phyloP scores from a whole-genome alignment of 2,329 filamentous ascomycete species.

The Calonectria naviculata region DNA sequence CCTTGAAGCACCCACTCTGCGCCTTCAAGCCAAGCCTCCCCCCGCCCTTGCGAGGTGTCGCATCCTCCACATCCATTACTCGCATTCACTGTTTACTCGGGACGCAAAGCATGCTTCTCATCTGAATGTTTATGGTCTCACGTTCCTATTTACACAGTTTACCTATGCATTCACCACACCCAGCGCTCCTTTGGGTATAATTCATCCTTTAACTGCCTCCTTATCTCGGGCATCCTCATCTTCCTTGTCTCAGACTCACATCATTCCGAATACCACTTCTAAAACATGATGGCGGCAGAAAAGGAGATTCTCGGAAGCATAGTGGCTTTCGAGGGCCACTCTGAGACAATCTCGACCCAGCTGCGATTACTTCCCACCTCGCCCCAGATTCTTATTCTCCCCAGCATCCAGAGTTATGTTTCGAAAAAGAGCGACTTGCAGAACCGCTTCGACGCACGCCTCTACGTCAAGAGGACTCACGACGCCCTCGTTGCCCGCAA shows the following conservation, averaged over 20 bases:
- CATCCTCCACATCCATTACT: slow-evolving; percentile 7
- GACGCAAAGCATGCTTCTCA: slow-evolving; percentile 21
- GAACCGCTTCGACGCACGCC: slow-evolving; percentile 44
- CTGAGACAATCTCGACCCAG: slow-evolving; percentile 67
- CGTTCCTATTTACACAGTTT: slow-evolving; percentile 21
- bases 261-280: slow-evolving; percentile 28
- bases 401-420: slow-evolving; percentile 61
- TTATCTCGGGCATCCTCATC: slow-evolving; percentile 1
- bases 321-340: slow-evolving; percentile 70
- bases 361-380: slow-evolving; percentile 69
- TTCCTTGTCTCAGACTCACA: slow-evolving; percentile 12
- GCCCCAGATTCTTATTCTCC: slow-evolving; percentile 67
- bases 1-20: slow-evolving; percentile 12
- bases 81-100: not conserved
- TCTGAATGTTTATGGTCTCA: slow-evolving; percentile 23
- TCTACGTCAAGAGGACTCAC: slow-evolving; percentile 62
- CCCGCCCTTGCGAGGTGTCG: slow-evolving; percentile 8
- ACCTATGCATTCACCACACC: slow-evolving; percentile 20
- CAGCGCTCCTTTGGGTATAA: slow-evolving; percentile 25
- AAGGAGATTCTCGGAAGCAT: slow-evolving; percentile 57
- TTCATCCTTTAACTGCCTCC: slow-evolving; percentile 23
- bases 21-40: slow-evolving; percentile 10
- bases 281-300: slow-evolving; percentile 38
- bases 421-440: slow-evolving; percentile 40
- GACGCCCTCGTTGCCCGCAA: slow-evolving; percentile 59